A percentile compares a stretch with the other conserved stretches of the same genome.
phyloP scores from a whole-genome alignment of 2,329 filamentous ascomycete genomes.

The Pseudogymnoascus sp. region DNA sequence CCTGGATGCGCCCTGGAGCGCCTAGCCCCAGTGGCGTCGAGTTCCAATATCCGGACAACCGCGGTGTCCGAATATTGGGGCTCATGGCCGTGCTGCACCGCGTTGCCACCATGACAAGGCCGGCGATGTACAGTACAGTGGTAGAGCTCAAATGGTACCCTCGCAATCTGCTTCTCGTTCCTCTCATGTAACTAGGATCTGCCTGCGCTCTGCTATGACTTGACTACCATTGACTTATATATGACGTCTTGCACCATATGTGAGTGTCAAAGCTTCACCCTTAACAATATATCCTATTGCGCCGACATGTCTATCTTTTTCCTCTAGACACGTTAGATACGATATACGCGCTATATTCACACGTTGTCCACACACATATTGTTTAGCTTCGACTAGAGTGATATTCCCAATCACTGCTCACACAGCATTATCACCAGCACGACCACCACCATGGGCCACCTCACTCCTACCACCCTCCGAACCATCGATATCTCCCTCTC shows the following conservation, averaged over 20 bases:
- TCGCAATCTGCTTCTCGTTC: background rate
- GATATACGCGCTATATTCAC: background rate
- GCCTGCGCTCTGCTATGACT: background rate
- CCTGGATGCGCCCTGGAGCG: background rate
- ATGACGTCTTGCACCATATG: background rate
- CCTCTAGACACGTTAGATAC: background rate
- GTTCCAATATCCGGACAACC: background rate
- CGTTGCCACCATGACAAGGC: background rate
- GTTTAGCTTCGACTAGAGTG: background rate
- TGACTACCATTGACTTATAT: background rate
- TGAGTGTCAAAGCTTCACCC: background rate
- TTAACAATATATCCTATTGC: background rate
- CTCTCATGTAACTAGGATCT: background rate
- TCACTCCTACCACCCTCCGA: background rate
- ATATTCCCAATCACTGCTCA: background rate
- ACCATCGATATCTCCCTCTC: background rate
- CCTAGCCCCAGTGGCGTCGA: background rate
- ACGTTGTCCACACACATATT: background rate
- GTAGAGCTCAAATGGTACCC: background rate
- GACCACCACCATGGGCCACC: background rate
- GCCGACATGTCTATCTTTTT: background rate
- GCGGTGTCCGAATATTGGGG: background rate
- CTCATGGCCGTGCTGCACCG: background rate
- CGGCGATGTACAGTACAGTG: background rate
- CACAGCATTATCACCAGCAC: background rate